Conservation (phyloP, 139 green algal genomes). For the Picochlorum sp. region DNA sequence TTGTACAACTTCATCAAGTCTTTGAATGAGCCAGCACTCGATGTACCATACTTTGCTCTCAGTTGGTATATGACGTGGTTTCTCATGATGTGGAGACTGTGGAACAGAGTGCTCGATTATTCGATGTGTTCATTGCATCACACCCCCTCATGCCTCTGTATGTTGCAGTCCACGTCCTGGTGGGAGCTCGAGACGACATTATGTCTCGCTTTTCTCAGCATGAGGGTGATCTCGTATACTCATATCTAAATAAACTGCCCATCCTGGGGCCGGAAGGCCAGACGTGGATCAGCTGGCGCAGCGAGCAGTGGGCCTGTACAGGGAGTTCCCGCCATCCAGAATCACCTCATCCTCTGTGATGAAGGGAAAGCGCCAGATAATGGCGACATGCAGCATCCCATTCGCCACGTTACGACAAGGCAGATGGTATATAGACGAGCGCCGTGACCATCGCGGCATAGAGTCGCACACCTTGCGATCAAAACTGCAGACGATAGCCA, state of each 20-base stretch:
- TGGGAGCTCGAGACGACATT: constrained; percentile 32
- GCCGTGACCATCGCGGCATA: too few relatives aligned
- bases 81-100: constrained; percentile 57
- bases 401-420: too few relatives aligned
- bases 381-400: too few relatives aligned
- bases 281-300: constrained; percentile 42
- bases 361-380: background rate
- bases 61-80: constrained; percentile 87
- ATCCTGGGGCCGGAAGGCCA: constrained; percentile 25
- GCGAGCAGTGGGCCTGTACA: constrained; percentile 29
- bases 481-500: too few relatives aligned
- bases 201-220: constrained; percentile 34
- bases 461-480: too few relatives aligned
- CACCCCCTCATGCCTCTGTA: constrained; percentile 91
- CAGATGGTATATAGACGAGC: too few relatives aligned
- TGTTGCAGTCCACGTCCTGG: constrained; percentile 58
- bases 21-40: constrained; percentile 25
- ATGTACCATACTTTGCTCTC: constrained; percentile 57
- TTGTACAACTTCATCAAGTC: constrained; percentile 25
- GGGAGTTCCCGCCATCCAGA: background rate
- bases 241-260: constrained; percentile 45
- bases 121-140: constrained; percentile 78
- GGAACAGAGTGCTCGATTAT: constrained; percentile 55
- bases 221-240: constrained; percentile 47
- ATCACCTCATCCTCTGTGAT: background rate